These are phyloP conservation scores for Talaromyces wortmannii DNA, from an alignment of 495 filamentous ascomycete species.

Conservation along the genomic window DNA sequence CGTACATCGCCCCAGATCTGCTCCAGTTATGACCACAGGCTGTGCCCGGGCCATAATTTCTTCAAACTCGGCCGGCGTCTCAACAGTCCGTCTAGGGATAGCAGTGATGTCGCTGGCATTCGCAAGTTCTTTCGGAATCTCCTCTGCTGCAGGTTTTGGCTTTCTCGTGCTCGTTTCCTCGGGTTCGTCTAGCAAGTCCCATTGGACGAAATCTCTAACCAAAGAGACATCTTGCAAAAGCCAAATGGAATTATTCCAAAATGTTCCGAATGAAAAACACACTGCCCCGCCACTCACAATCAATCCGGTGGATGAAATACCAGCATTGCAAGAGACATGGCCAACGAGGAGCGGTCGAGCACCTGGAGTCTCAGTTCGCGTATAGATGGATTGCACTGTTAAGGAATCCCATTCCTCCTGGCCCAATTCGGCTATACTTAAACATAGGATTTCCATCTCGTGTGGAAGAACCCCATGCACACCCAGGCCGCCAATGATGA, in stretches of 20 bases:
- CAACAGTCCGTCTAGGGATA: slow-evolving; percentile 45
- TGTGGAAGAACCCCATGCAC: slow-evolving; percentile 19
- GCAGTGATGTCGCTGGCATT: slow-evolving; percentile 2
- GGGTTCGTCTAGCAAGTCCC: slow-evolving; percentile 17
- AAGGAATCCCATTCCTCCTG: slow-evolving; percentile 7
- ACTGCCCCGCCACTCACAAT: slow-evolving; percentile 77
- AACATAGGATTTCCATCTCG: slow-evolving; percentile 28
- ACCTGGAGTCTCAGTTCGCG: slow-evolving; percentile 10
- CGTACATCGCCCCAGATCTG: slow-evolving; percentile 61
- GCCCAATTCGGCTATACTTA: slow-evolving; percentile 12
- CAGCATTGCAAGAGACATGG: slow-evolving; percentile 43
- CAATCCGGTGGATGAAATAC: slow-evolving; percentile 34
- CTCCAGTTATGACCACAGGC: slow-evolving; percentile 58
- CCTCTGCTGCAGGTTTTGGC: neutral
- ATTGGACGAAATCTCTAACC: slow-evolving; percentile 1
- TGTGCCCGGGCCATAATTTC: slow-evolving; percentile 47
- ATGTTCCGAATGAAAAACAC: slow-evolving; percentile 83
- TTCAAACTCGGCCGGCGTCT: slow-evolving; percentile 48
- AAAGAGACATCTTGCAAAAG: slow-evolving; percentile 16
- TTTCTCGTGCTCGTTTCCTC: neutral
- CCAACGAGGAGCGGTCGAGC: slow-evolving; percentile 61
- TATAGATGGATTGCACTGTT: slow-evolving; percentile 12
- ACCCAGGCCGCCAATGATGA: slow-evolving; percentile 35
- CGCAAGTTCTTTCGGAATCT: neutral
- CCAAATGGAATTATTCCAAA: slow-evolving; percentile 60